Evolutionary conservation across 2,329 filamentous ascomycete species (phyloP), one percentile per base, ranked within the genome.

Genomic region (Coniella vitis): DNA sequence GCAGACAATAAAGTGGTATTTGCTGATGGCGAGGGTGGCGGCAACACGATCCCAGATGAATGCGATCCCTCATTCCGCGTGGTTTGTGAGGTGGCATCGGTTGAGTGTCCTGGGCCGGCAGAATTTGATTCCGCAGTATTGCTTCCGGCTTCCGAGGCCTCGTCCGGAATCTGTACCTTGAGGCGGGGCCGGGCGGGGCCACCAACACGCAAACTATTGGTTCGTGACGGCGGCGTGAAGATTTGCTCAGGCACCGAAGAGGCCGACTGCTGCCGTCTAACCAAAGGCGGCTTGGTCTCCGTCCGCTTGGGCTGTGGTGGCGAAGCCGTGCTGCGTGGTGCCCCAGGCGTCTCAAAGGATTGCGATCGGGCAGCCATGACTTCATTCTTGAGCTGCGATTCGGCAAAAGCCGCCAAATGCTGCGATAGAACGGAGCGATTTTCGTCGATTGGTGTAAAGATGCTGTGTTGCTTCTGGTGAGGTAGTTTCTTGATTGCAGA

Each of bases 401-500:
- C 80, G 9, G 80, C 75, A 56, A 86, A 84, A 1, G 78, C 79
- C 14, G 81, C 83, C 54, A 87, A 83, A 63, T 95, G 90, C 56
- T 91, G 87, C 12, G 88, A 89, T 38, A 96, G 69, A 51, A 96
- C 84, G 1, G 90, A 96, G 42, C 87, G 80, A 58, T 86, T 90
- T 63, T 95, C 90, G 60, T 97, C 93, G 54, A 98, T 95, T 0
- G 93, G 93, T 0, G 93, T 98, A 63, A 97, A 97, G 52, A 98
- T 97, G 65, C 90, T 96, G 63, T 90, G 85, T 19, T 85, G 84
- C 64, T 90, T 90, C 31, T 87, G 83, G 60, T 84, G 86, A 2
- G 85, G 83, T 55, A 87, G 70, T 57, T 78, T 81, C 65, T 79
- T 79, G 54, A 81, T 75, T 16, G 70, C 70, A 32, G 67, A 65